Evolutionary conservation across 2,329 filamentous ascomycete species (phyloP), one percentile per base, ranked within the genome.

Genomic region (Aspergillus aculeatus): DNA sequence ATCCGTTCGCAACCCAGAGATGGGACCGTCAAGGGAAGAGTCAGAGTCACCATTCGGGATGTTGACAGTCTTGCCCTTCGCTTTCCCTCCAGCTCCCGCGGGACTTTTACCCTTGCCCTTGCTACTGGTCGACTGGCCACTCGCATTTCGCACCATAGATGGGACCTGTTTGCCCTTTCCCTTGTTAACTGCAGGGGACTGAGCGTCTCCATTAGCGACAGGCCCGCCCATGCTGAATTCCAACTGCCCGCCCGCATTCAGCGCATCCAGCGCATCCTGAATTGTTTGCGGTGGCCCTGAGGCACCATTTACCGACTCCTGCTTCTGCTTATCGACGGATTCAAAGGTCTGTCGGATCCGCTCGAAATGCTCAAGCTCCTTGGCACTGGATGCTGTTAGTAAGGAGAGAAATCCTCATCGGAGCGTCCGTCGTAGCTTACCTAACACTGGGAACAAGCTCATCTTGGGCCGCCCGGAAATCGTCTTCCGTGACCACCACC

Each of bases 331-430:
- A 52, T 81, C 70, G 75, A 78, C 74, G 75, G 82, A 69, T 79
- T 99, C 95, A 71, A 99, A 99, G 19, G 86, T 85, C 19, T 84
- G 86, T 44, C 95, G 83, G 5, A 99, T 94, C 0, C 84, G 81
- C 71, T 96, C 91, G 69, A 98, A 99, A 73, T 99, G 95, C 51
- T 89, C 85, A 47, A 99, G 80, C 78, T 99, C 95, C 63, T 96
- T 94, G 11, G 89, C 88, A 70, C 92, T 96, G 62, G 62, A 56
- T 26, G 12, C 24, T 54, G 63, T 75, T 62, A 77, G 69, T 52
- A 49, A 32, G 41, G 6, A 4, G 16, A 49, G 59, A 11, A 29
- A 19, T 14, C 4, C 21, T 10, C 16, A 24, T 21, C 54, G 2
- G 47, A 21, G 44, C n/a, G 19, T 26, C 23, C 16, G 7, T 16